These are phyloP conservation scores for Trametes elegans DNA, from an alignment of 768 basidiomycete genomes.

Conservation along the genomic window DNA sequence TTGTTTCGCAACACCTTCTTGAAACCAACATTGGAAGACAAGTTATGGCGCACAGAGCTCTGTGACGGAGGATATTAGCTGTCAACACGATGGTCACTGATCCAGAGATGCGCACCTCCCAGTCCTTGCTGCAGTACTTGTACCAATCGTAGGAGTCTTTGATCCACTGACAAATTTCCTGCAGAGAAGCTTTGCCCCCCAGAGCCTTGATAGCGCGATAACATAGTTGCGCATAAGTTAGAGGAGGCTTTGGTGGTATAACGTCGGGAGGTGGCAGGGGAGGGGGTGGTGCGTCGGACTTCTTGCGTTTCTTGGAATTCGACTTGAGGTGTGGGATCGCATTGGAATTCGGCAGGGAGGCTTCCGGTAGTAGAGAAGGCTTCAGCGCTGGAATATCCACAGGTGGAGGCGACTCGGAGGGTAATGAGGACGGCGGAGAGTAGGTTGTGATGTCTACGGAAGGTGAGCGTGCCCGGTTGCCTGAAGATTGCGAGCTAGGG, in stretches of 20 bases:
- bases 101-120: constrained; percentile 64
- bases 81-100: background rate
- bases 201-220: constrained; percentile 83
- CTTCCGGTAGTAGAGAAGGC: constrained; percentile 44
- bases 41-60: constrained; percentile 93
- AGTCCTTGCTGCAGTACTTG: constrained; percentile 79
- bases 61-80: constrained; percentile 14
- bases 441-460: constrained; percentile 71
- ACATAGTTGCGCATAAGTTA: constrained; percentile 91
- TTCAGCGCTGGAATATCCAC: constrained; percentile 44
- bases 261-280: constrained; percentile 61
- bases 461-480: constrained; percentile 63
- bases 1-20: constrained; percentile 84
- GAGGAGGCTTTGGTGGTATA: constrained; percentile 85
- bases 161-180: constrained; percentile 93
- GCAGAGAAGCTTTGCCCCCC: constrained; percentile 83
- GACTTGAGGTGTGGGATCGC: constrained; percentile 32
- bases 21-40: constrained; percentile 92
- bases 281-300: constrained; percentile 39
- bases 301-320: constrained; percentile 73
- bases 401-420: constrained; percentile 72
- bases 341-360: constrained; percentile 64
- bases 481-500: constrained; percentile 72
- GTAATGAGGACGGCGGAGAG: constrained; percentile 65
- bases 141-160: constrained; percentile 89